Evolutionary conservation across 441 rosid genomes (phyloP), one percentile per base, ranked within the genome.

Genomic region (Oxalis stricta): DNA sequence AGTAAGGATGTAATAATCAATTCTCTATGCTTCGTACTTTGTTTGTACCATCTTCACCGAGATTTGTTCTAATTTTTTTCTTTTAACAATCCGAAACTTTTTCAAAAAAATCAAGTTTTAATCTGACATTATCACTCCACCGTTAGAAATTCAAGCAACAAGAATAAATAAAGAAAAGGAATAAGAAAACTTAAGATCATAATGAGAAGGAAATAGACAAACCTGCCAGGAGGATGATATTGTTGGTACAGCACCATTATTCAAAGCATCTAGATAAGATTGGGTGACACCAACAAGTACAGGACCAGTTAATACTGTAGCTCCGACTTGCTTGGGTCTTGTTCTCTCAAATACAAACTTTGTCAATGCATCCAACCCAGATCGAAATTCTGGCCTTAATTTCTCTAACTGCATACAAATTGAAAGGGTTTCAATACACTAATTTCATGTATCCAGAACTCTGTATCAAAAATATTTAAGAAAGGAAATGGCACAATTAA

Each of bases 141-240:
- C n/a, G n/a, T n/a, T n/a, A n/a, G n/a, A n/a, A n/a, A n/a, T n/a
- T n/a, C n/a, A n/a, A n/a, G n/a, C n/a, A n/a, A n/a, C n/a, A n/a
- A n/a, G n/a, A n/a, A n/a, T n/a, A n/a, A n/a, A n/a, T n/a, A n/a
- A n/a, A n/a, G n/a, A n/a, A n/a, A n/a, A n/a, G n/a, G n/a, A n/a
- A n/a, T n/a, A n/a, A n/a, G n/a, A n/a, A n/a, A n/a, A n/a, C n/a
- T 26, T 26, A 26, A 26, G 7, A 26, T 2, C 31, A 26, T 1
- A 7, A 7, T 5, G 10, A 26, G 31, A 26, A 26, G 10, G 31
- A 26, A 2, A 8, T 6, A n/a, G n/a, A n/a, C n/a, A 22, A 50
- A 92, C 99, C 96, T 92, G 95, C 99, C 99, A 92, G 10, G 99
- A 87, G 26, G 97, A 87, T 23, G 86, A 74, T 72, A 84, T 92